Evolutionary conservation across 768 basidiomycete genomes (phyloP).

Genomic region (Boletus subparvulus): DNA sequence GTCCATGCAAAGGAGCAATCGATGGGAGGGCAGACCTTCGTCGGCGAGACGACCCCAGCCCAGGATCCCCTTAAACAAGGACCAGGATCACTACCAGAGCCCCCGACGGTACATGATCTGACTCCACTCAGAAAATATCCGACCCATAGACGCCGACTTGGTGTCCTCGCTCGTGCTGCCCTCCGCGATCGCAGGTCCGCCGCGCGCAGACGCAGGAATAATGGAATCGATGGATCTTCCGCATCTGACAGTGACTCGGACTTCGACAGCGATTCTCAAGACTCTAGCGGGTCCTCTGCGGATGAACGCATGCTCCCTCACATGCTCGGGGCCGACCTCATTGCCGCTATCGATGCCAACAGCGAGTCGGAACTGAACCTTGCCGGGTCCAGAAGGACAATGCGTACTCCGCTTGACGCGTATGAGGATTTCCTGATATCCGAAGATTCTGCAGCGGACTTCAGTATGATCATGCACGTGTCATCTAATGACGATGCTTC

Average conservation of each 20-base stretch:
- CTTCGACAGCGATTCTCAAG: slow-evolving; percentile 18
- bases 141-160: slow-evolving; percentile 6
- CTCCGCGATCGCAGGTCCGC: slow-evolving; percentile 19
- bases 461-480: slow-evolving; percentile 23
- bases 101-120: not conserved
- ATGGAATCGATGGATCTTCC: slow-evolving; percentile 2
- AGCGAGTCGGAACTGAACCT: slow-evolving; percentile 25
- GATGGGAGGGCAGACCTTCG: not conserved
- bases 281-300: slow-evolving; percentile 21
- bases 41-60: not conserved
- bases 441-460: slow-evolving; percentile 17
- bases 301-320: slow-evolving; percentile 23
- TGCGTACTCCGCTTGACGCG: not conserved
- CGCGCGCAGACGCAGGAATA: not conserved
- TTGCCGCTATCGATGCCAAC: slow-evolving; percentile 28
- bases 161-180: slow-evolving; percentile 22
- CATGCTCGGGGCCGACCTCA: slow-evolving; percentile 28
- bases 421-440: slow-evolving; percentile 13
- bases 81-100: not conserved
- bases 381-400: not conserved
- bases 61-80: not conserved
- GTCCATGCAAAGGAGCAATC: not conserved
- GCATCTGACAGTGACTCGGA: slow-evolving; percentile 19
- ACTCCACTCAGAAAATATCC: not conserved
- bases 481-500: slow-evolving; percentile 13